Evolutionary conservation across 768 basidiomycete species (phyloP).

Genomic region (Lyophyllum semitale): DNA sequence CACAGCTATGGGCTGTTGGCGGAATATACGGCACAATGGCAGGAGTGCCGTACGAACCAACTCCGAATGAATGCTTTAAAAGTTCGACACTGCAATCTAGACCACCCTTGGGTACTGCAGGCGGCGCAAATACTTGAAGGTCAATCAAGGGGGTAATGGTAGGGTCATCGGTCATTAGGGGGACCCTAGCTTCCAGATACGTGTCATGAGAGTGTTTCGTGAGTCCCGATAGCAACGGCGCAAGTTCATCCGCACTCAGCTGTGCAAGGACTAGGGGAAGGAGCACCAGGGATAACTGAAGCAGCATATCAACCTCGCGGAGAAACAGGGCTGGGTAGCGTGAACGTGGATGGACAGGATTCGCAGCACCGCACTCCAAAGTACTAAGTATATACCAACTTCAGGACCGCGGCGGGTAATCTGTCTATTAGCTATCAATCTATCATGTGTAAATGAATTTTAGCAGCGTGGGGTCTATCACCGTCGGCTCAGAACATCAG

Average conservation of each 20-base stretch:
- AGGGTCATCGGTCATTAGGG: conserved; percentile 27
- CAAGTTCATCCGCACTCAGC: conserved; percentile 21
- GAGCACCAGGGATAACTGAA: background rate
- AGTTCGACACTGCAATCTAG: conserved; percentile 25
- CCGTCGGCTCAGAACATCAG: background rate
- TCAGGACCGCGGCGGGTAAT: too few species aligned
- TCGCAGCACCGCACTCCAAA: background rate
- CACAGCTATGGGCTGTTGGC: conserved; percentile 48
- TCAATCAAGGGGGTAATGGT: conserved; percentile 29
- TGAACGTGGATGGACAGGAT: background rate
- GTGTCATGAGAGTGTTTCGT: background rate
- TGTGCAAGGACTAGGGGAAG: conserved; percentile 14
- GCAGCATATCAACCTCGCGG: background rate
- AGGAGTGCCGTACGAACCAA: conserved; percentile 27
- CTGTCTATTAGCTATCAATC: too few species aligned
- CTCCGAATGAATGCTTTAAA: conserved; percentile 31
- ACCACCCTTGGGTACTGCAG: conserved; percentile 25
- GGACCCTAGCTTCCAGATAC: conserved; percentile 23
- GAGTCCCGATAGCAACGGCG: conserved; percentile 23
- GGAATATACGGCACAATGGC: conserved; percentile 40
- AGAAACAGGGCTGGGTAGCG: background rate
- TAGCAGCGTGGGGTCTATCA: too few species aligned
- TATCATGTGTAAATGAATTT: too few species aligned
- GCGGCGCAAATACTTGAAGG: conserved; percentile 32
- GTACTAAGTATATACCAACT: background rate